phyloP scores from a whole-genome alignment of 139 green algal genomes.

The Coccomyxa sp. region DNA sequence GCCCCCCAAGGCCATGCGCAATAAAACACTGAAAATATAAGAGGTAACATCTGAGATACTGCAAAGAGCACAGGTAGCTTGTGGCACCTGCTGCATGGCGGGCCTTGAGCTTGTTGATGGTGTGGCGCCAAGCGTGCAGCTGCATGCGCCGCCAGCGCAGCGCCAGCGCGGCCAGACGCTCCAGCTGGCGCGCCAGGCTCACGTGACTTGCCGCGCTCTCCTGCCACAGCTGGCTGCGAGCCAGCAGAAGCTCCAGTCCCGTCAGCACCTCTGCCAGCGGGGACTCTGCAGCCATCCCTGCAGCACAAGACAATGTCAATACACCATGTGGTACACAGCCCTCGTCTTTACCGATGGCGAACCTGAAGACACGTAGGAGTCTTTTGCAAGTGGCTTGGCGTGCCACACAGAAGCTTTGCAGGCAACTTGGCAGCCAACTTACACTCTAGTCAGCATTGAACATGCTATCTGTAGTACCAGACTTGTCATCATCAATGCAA shows the following conservation, averaged over 20 bases:
- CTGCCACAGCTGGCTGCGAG: slow-evolving; percentile 85
- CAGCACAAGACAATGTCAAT: background rate
- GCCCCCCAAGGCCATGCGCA: background rate
- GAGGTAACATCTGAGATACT: too few relatives aligned
- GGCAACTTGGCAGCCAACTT: too few relatives aligned
- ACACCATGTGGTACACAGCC: too few relatives aligned
- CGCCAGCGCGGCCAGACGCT: slow-evolving; percentile 57
- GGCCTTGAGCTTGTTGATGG: slow-evolving; percentile 47
- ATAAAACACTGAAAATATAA: too few relatives aligned
- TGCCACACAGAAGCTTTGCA: too few relatives aligned
- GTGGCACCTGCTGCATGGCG: slow-evolving; percentile 44
- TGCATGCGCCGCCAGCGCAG: slow-evolving; percentile 88
- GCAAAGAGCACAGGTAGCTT: too few relatives aligned
- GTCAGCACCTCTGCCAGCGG: slow-evolving; percentile 85
- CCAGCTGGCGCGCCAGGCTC: slow-evolving; percentile 66
- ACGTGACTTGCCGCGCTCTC: slow-evolving; percentile 87
- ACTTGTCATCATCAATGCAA: too few relatives aligned
- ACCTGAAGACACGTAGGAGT: too few relatives aligned
- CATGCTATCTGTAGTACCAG: too few relatives aligned
- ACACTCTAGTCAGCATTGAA: too few relatives aligned
- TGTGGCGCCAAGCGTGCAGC: slow-evolving; percentile 74
- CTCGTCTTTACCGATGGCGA: too few relatives aligned
- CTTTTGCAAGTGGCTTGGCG: too few relatives aligned
- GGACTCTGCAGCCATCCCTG: slow-evolving; percentile 44
- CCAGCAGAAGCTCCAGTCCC: slow-evolving; percentile 92